Evolutionary conservation across 2,329 filamentous ascomycete species (phyloP).

Genomic region (Pseudogymnoascus sp.): DNA sequence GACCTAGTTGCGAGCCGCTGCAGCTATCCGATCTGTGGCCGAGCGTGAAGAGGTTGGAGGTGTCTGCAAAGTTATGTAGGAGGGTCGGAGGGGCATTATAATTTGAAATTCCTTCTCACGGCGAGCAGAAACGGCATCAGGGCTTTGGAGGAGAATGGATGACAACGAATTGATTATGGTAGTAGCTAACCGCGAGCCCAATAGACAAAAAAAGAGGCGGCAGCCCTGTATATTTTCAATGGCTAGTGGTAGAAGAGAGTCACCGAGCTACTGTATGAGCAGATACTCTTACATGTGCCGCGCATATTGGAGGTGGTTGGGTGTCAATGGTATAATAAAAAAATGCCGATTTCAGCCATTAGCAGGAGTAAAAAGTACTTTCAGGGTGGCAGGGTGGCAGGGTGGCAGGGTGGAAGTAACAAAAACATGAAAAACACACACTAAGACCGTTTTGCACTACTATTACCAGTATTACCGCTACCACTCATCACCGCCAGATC

Average conservation of each 20-base stretch:
- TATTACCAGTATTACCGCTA: not conserved
- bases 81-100: slow-evolving; percentile 1
- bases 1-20: slow-evolving; percentile 1
- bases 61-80: slow-evolving; percentile 4
- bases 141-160: not conserved
- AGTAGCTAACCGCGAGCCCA: not conserved
- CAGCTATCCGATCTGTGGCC: slow-evolving; percentile 7
- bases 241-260: not conserved
- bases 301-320: slow-evolving; percentile 1
- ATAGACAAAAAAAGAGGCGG: not conserved
- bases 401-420: not conserved
- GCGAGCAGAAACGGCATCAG: not conserved
- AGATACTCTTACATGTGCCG: not conserved
- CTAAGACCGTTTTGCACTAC: not conserved
- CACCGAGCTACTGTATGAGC: slow-evolving; percentile 1
- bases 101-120: slow-evolving; percentile 1
- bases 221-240: slow-evolving; percentile 3
- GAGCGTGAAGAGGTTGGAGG: not conserved
- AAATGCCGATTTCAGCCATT: not conserved
- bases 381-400: not conserved
- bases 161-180: slow-evolving; percentile 1
- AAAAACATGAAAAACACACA: not conserved
- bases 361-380: not conserved
- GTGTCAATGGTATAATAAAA: slow-evolving; percentile 1
- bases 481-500: not conserved